Base-by-base conservation (phyloP, 208 protist genomes). In the Acanthamoeba triangularis region DNA sequence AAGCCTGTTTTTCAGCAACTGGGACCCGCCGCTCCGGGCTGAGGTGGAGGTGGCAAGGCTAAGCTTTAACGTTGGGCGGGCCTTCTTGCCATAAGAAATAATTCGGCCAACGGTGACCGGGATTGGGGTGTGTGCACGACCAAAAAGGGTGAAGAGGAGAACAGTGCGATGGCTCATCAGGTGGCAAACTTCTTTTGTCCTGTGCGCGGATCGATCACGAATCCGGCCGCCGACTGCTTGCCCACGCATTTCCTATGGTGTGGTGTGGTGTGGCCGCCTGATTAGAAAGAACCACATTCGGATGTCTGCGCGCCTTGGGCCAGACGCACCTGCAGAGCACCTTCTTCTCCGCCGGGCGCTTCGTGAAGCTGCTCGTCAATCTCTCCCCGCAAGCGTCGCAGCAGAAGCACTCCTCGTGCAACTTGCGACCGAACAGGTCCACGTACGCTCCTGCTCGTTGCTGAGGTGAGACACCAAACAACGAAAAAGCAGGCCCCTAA, bases 101-200 rank as follows among this genome's bases (percentile, higher is more conserved):
- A n/a, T n/a, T n/a, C n/a, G n/a, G n/a, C n/a, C n/a, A n/a, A n/a
- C n/a, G n/a, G n/a, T n/a, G n/a, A n/a, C n/a, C n/a, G n/a, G n/a
- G n/a, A n/a, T n/a, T n/a, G n/a, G n/a, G n/a, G n/a, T n/a, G n/a
- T n/a, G n/a, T n/a, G n/a, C n/a, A n/a, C n/a, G n/a, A n/a, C n/a
- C n/a, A n/a, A n/a, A n/a, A n/a, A n/a, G n/a, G n/a, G n/a, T n/a
- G n/a, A n/a, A n/a, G n/a, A n/a, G n/a, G n/a, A n/a, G n/a, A n/a
- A n/a, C n/a, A n/a, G n/a, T n/a, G n/a, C n/a, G n/a, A n/a, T n/a
- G n/a, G n/a, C 49, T 20, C 49, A 1, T 82, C 74, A 82, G 30
- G 74, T 49, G 74, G 74, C 74, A 14, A 41, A 82, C 74, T 82
- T 82, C 74, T 82, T 82, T 37, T 82, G 74, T 35, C 74, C 74